Evolutionary conservation across 2,329 filamentous ascomycete genomes (phyloP).

Genomic region (Rhytidhysteron rufulum): DNA sequence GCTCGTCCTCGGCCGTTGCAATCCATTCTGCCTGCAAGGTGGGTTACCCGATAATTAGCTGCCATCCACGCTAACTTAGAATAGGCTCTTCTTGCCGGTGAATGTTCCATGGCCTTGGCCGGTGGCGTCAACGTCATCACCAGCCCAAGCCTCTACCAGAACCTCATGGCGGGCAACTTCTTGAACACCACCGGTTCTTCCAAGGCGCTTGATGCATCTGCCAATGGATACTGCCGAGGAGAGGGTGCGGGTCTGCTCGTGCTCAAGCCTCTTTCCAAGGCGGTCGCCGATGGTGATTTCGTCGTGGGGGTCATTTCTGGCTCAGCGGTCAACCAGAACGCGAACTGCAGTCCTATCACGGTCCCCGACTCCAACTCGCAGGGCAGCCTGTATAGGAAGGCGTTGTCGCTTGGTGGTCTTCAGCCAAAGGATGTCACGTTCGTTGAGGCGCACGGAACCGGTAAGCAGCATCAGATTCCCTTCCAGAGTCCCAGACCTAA

Average conservation of each 20-base stretch:
- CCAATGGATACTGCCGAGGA: conserved; percentile 53
- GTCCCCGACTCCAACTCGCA: background rate
- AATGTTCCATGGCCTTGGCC: conserved; percentile 27
- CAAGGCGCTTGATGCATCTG: conserved; percentile 34
- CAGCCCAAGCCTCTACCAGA: conserved; percentile 24
- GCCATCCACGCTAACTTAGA: no score
- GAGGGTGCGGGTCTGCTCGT: conserved; percentile 50
- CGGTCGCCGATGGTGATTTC: conserved; percentile 47
- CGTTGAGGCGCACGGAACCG: background rate
- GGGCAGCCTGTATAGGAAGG: background rate
- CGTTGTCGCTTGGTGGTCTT: background rate
- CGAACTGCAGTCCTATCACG: background rate
- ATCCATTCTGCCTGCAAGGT: conserved; percentile 27
- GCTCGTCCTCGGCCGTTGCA: conserved; percentile 28
- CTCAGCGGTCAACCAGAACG: conserved; percentile 3
- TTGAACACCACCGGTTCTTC: conserved; percentile 46
- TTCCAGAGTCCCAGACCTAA: no score
- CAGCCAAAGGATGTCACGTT: background rate
- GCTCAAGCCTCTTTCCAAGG: conserved; percentile 49
- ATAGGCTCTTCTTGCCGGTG: conserved; percentile 19
- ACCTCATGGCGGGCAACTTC: conserved; percentile 37
- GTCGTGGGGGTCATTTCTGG: conserved; percentile 44
- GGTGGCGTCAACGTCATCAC: conserved; percentile 35
- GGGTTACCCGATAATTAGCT: no score
- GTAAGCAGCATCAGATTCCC: no score